Evolutionary conservation across 768 basidiomycete genomes (phyloP), one percentile per base, ranked within the genome.

Genomic region (Pleurotus pulmonarius): DNA sequence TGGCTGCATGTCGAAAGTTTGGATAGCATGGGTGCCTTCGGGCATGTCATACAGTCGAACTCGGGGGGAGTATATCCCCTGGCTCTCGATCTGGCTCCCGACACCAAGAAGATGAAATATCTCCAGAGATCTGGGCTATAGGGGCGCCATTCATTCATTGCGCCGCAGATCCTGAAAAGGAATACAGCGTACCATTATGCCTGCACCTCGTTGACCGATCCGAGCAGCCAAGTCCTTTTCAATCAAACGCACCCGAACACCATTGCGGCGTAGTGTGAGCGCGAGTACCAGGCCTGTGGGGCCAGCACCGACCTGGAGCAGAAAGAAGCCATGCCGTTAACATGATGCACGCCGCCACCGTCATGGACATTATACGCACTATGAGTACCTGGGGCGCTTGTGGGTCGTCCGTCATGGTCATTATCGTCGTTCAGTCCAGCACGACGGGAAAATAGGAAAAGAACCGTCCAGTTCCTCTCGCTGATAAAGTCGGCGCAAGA

Each of bases 171-270:
- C 40, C 18, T 26, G 24, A 38, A 46, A 29, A 56, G 15, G 15
- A 11, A 25, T 34, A 26, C 41, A 8, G 39, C 61, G 6, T 24
- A 67, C 67, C 61, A 59, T 63, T 40, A 68, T 56, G 5, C 61
- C 62, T 3, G 64, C 63, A 15, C 67, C 67, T 25, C 62, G 60
- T 34, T 59, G 58, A 4, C 62, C 62, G 29, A 61, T 26, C 24
- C 60, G 20, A 8, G 71, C 68, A 0, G 67, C 49, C 0, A 67
- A 61, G 49, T 72, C 73, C 58, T 79, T 80, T 56, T 83, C 77
- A 46, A 84, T 76, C 24, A 85, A 74, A 16, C 80, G 76, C 5
- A 83, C 75, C 8, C 77, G 70, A 15, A 83, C 65, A 4, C 74
- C 72, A 63, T 80, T 79, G 18, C 69, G 69, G 13, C 77, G 62